These are phyloP conservation scores for Phyllosticta paracitricarpa DNA, from an alignment of 2,329 filamentous ascomycete genomes.

Conservation along the genomic window DNA sequence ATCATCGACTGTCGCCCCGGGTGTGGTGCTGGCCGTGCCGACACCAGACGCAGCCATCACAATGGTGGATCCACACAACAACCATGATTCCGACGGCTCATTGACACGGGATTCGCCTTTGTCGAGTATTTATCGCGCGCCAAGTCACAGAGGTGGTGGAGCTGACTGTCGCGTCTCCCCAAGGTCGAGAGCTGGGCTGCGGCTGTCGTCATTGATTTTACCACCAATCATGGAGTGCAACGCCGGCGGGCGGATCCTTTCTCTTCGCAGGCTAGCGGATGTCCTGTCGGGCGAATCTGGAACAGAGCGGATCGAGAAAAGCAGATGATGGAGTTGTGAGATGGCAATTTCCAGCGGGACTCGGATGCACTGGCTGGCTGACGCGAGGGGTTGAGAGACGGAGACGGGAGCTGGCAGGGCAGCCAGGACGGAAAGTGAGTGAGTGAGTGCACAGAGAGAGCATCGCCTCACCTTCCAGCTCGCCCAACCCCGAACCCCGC, in stretches of 20 bases:
- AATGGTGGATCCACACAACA: not conserved
- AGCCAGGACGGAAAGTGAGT: no score
- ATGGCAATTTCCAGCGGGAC: not conserved
- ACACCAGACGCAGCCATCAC: not conserved
- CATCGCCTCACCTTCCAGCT: constrained; percentile 8
- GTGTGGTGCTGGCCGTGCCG: not conserved
- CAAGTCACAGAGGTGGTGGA: not conserved
- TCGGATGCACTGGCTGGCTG: not conserved
- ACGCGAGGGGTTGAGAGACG: not conserved
- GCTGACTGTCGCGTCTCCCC: not conserved
- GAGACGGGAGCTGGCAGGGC: no score
- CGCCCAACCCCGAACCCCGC: not conserved
- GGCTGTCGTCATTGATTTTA: constrained; percentile 5
- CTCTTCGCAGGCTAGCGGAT: not conserved
- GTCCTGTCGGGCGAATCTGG: not conserved
- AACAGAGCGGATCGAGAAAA: not conserved
- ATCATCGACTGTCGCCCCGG: not conserved
- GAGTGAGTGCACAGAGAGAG: not conserved
- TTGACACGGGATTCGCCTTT: not conserved
- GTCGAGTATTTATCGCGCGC: not conserved
- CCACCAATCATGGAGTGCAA: constrained; percentile 5
- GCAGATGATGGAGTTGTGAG: not conserved
- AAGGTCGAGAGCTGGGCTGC: not conserved
- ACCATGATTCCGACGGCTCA: not conserved
- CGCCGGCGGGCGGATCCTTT: not conserved